A percentile compares a stretch with the other conserved stretches of the same genome.
Conservation (phyloP, 2,329 filamentous ascomycete genomes). For the Passalora sequoiae region DNA sequence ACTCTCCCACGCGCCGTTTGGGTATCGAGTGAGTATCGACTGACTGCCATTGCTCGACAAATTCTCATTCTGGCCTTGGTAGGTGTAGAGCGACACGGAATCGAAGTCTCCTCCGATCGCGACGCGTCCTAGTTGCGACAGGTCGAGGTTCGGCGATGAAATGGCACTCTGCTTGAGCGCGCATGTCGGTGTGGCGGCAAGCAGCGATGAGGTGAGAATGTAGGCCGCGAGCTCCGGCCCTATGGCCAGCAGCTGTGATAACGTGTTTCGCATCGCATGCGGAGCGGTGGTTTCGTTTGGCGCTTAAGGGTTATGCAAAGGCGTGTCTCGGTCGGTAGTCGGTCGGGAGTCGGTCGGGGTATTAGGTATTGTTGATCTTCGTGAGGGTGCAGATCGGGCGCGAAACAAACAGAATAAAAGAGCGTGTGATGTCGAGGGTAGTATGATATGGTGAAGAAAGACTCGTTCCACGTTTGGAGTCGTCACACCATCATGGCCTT, state of each 20-base stretch:
- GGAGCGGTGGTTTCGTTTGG: slow-evolving; percentile 4
- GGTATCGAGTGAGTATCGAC: slow-evolving; percentile 72
- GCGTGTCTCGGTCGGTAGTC: slow-evolving; percentile 5
- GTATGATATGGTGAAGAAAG: neutral
- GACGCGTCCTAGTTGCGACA: slow-evolving; percentile 72
- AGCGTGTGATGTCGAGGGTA: neutral
- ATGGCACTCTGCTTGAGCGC: slow-evolving; percentile 42
- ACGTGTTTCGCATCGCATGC: slow-evolving; percentile 28
- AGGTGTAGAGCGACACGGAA: slow-evolving; percentile 85
- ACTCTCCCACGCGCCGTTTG: slow-evolving; percentile 75
- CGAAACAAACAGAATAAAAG: slow-evolving; percentile 1
- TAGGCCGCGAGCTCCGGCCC: slow-evolving; percentile 33
- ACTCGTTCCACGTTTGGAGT: neutral
- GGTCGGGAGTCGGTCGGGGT: slow-evolving; percentile 2
- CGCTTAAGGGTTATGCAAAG: neutral
- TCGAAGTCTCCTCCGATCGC: slow-evolving; percentile 85
- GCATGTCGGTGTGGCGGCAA: slow-evolving; percentile 15
- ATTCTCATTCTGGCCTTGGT: slow-evolving; percentile 68
- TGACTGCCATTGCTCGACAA: slow-evolving; percentile 70
- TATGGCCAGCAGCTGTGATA: slow-evolving; percentile 33
- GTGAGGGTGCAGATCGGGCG: neutral
- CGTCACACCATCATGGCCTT: neutral
- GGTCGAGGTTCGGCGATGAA: slow-evolving; percentile 63
- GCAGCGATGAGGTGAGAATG: slow-evolving; percentile 28
- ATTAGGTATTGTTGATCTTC: neutral